A percentile compares a stretch with the other conserved stretches of the same genome.
These are phyloP conservation scores for Rhynchosporium agropyri DNA, from an alignment of 2,329 filamentous ascomycete species.

Conservation along the genomic window DNA sequence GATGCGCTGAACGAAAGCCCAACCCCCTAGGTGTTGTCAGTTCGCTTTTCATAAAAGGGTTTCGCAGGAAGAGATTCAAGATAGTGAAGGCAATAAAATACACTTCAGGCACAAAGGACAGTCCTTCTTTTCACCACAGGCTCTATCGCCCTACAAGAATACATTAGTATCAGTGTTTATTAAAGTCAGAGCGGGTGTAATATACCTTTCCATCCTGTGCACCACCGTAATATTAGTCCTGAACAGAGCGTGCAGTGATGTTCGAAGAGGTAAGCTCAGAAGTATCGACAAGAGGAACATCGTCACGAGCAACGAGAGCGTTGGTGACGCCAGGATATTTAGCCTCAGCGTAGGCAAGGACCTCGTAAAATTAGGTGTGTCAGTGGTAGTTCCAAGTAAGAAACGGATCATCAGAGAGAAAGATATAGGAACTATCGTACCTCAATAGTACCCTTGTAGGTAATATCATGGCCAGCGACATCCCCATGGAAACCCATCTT, in stretches of 20 bases:
- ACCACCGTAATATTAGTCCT: not conserved
- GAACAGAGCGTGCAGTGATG: not conserved
- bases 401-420: not conserved
- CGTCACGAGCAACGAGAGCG: conserved; percentile 9
- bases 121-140: not conserved
- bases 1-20: not conserved
- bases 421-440: not conserved
- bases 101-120: not conserved
- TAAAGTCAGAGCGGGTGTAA: not conserved
- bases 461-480: not conserved
- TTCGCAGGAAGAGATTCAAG: not conserved
- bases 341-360: conserved; percentile 7
- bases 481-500: conserved; percentile 5
- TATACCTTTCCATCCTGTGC: conserved; percentile 6
- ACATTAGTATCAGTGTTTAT: not conserved
- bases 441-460: conserved; percentile 11
- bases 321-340: conserved; percentile 2
- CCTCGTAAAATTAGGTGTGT: not conserved
- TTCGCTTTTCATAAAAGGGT: not conserved
- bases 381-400: not conserved
- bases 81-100: not conserved
- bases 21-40: not conserved
- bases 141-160: not conserved
- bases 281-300: not conserved
- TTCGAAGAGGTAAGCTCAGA: not conserved